Evolutionary conservation across 2,329 filamentous ascomycete species (phyloP), one percentile per base, ranked within the genome.

Genomic region (Aspergillus aculeatus): DNA sequence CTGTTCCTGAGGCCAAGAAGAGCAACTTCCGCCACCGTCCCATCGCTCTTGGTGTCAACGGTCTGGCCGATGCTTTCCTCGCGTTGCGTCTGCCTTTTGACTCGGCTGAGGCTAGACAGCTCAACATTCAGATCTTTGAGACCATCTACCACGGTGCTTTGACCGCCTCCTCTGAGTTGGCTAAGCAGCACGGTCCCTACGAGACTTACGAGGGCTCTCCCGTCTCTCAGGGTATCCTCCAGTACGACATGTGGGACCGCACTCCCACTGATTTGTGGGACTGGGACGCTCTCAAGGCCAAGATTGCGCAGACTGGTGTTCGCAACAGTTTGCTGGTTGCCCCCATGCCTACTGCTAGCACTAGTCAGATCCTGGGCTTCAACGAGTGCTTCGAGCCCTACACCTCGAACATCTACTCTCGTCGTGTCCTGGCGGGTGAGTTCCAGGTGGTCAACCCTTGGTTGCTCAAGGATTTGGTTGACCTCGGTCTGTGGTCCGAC

Each of bases 321-420:
- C 93, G 94, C 77, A 99, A 99, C 88, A 96, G 91, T 76, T 81
- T 99, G 71, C 86, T 99, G 62, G 86, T 98, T 69, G 95, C 95
- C 3, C 95, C 95, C 62, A 99, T 99, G 95, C 95, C 95, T 26
- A 99, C 95, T 72, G 95, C 95, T 59, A 95, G 90, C 65, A 99
- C 95, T 41, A 96, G 92, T 61, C 95, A 99, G 82, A 99, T 99
- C 75, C 84, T 99, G 69, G 95, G 95, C 71, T 96, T 97, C 85
- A 99, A 99, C 77, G 95, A 99, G 81, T 99, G 95, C 84, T 99
- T 99, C 76, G 95, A 99, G 84, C 95, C 95, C 47, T 99, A 99
- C 82, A 99, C 95, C 4, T 98, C 94, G 69, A 99, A 99, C 84
- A 99, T 99, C 78, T 99, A 99, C 84, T 96, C 94, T 69, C 94